Base-by-base conservation (phyloP, 768 basidiomycete genomes). In the Dictyophora rubrovolvata region DNA sequence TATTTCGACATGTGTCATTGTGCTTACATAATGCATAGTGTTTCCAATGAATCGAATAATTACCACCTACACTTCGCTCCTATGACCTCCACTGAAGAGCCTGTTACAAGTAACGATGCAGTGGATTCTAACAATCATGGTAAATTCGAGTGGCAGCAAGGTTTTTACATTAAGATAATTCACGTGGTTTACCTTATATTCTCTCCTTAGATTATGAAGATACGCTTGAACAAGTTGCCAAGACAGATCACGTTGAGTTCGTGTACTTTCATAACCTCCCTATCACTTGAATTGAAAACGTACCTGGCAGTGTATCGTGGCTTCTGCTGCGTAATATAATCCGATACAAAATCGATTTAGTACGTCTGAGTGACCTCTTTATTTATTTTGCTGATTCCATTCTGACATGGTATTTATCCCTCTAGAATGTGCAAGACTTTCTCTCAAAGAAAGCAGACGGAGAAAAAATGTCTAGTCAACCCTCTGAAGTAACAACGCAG, bases 281-380 rank as follows among this genome's bases (percentile, higher is more conserved):
- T 35, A 37, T 22, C 10, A 46, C 47, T 42, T n/a, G 55, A 51
- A 55, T 50, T 50, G 20, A 54, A 52, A 60, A 47, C 28, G 28
- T 28, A 22, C 50, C 50, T 50, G 52, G 48, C 71, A 86, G 86
- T 65, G 73, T 75, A 65, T 85, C 87, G 66, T 93, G 90, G 91
- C 65, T 75, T 18, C 70, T 75, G 46, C 75, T 93, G 48, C 81
- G 87, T 42, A 78, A 85, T 65, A 80, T 82, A 56, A 81, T 93
- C 68, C 90, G 89, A 69, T 68, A 77, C 68, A 89, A 83, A 69
- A 74, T 91, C 11, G 71, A 78, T 65, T 73, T 88, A 75, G 89
- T 89, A 22, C 23, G 50, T 23, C 12, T 21, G 10, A 42, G 14
- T 21, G 22, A 28, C 33, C n/a, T n/a, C n/a, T 21, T 20, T 63